These are phyloP conservation scores for Phialocephala sp. DNA, from an alignment of 2,329 filamentous ascomycete genomes.

Conservation along the genomic window DNA sequence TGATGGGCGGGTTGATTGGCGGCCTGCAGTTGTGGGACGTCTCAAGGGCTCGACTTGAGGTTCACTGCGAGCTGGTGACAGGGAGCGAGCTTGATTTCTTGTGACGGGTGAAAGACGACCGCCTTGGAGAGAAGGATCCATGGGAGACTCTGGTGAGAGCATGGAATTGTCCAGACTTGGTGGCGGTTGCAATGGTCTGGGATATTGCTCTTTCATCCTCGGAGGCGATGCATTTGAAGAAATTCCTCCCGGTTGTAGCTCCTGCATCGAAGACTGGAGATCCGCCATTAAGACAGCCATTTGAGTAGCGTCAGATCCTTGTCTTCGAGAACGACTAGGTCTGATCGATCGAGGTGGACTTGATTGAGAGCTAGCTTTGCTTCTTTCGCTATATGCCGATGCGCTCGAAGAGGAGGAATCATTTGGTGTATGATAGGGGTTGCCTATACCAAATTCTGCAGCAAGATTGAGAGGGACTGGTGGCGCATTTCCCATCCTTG, in stretches of 20 bases:
- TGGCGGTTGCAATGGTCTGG: slow-evolving; percentile 24
- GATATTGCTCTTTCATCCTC: slow-evolving; percentile 27
- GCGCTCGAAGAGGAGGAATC: slow-evolving; percentile 69
- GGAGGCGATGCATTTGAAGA: slow-evolving; percentile 40
- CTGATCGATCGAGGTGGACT: slow-evolving; percentile 56
- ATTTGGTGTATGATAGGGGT: slow-evolving; percentile 68
- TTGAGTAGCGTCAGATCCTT: slow-evolving; percentile 46
- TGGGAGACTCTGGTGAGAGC: slow-evolving; percentile 50
- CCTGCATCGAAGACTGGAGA: slow-evolving; percentile 57
- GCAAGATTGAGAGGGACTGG: slow-evolving; percentile 48
- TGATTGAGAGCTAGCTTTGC: slow-evolving; percentile 66
- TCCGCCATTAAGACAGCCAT: slow-evolving; percentile 62
- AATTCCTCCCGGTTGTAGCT: slow-evolving; percentile 44
- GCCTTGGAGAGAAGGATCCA: slow-evolving; percentile 51
- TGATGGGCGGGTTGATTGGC: slow-evolving; percentile 27
- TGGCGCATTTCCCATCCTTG: slow-evolving; percentile 33
- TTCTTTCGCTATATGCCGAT: slow-evolving; percentile 64
- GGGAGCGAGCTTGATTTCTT: slow-evolving; percentile 21
- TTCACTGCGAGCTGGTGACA: slow-evolving; percentile 24
- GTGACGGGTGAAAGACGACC: slow-evolving; percentile 46
- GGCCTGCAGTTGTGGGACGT: slow-evolving; percentile 13
- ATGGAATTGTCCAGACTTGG: slow-evolving; percentile 26
- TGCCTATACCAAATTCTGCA: slow-evolving; percentile 64
- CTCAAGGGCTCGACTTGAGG: slow-evolving; percentile 16
- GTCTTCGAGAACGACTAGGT: slow-evolving; percentile 43